These are phyloP conservation scores for Chenopodium album DNA, from an alignment of 148 eudicot genomes.

Conservation along the genomic window DNA sequence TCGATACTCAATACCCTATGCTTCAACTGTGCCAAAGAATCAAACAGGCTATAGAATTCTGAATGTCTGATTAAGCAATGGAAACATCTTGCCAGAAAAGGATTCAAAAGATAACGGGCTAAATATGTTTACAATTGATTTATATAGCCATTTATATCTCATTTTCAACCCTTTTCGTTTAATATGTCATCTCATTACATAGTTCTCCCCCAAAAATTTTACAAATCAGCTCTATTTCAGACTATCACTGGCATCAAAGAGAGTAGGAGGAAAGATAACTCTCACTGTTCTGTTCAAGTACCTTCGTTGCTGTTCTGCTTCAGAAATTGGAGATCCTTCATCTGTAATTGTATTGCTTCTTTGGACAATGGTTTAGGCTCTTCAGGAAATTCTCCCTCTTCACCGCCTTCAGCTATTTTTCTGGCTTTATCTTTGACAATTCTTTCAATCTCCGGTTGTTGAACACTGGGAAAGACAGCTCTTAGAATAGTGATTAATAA, in stretches of 20 bases:
- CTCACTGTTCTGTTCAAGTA: conserved; percentile 22
- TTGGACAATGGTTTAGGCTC: conserved; percentile 68
- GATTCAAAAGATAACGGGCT: not conserved
- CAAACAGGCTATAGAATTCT: not conserved
- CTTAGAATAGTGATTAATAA: conserved; percentile 55
- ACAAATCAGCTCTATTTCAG: conserved; percentile 8
- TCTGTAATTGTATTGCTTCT: conserved; percentile 84
- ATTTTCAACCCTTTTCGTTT: not conserved
- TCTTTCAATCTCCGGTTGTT: conserved; percentile 37
- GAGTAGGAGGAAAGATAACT: not conserved
- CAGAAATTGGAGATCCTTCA: conserved; percentile 92
- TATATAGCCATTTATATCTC: not conserved
- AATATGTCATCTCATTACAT: conserved; percentile 3
- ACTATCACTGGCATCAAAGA: not conserved
- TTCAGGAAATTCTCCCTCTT: conserved; percentile 44
- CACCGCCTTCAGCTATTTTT: conserved; percentile 50
- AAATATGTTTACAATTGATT: not conserved
- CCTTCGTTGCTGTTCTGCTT: conserved; percentile 47
- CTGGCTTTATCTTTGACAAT: conserved; percentile 58
- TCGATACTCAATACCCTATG: not conserved
- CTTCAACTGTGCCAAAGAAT: not conserved
- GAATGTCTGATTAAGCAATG: not conserved
- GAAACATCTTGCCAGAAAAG: not conserved
- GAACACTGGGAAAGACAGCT: conserved; percentile 78
- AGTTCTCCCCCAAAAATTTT: not conserved